Evolutionary conservation across 352 stramenopile genomes (phyloP).

Genomic region (Phytophthora pluvialis): DNA sequence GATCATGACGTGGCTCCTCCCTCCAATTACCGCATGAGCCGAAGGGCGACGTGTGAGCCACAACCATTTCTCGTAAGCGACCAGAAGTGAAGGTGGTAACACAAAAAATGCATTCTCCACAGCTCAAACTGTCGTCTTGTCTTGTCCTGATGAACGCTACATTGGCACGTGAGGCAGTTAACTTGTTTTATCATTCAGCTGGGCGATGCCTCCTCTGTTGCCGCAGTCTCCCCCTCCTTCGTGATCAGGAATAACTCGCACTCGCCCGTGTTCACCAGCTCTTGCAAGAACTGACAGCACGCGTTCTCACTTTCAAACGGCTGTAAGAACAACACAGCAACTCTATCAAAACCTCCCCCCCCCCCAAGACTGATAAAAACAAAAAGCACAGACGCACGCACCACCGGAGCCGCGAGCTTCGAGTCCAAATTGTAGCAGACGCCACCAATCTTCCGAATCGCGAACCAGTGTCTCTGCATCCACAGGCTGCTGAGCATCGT

Average conservation of each 20-base stretch:
- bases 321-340: constrained; percentile 26
- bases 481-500: constrained; percentile 55
- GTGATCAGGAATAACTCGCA: constrained; percentile 71
- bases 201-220: not conserved
- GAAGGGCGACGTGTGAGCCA: not conserved
- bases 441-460: constrained; percentile 65
- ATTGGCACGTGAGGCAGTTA: not conserved
- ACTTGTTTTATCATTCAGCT: not conserved
- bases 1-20: constrained; percentile 37
- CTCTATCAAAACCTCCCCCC: not conserved
- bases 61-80: not conserved
- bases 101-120: too few species aligned
- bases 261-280: constrained; percentile 71
- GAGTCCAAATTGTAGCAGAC: constrained; percentile 84
- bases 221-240: constrained; percentile 19
- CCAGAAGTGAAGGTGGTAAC: not conserved
- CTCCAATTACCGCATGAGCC: constrained; percentile 11
- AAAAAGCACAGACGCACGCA: constrained; percentile 22
- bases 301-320: constrained; percentile 54
- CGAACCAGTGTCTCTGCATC: constrained; percentile 83
- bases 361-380: not conserved
- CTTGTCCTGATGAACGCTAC: not conserved
- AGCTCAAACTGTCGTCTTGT: not conserved
- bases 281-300: constrained; percentile 65
- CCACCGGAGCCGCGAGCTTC: constrained; percentile 60